Evolutionary conservation across 1,139 yeast species (phyloP).

Genomic region (Meyerozyma sp.): DNA sequence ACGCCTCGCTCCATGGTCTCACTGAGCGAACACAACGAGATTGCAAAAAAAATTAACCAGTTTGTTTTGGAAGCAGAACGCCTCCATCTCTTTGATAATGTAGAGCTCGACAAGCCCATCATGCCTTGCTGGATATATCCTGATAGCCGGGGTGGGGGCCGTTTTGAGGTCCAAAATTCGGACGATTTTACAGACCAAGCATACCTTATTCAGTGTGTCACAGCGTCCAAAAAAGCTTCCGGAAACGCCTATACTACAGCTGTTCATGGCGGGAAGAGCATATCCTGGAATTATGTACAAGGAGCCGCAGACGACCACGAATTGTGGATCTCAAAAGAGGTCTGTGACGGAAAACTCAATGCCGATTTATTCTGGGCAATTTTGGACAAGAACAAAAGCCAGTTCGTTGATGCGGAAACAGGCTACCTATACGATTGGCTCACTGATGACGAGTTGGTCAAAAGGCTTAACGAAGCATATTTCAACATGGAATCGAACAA

Average conservation of each 20-base stretch:
- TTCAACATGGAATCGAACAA: background rate
- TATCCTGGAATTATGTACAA: conserved; percentile 56
- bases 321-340: conserved; percentile 58
- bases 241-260: conserved; percentile 38
- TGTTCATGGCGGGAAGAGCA: conserved; percentile 12
- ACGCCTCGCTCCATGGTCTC: conserved; percentile 56
- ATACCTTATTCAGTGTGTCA: conserved; percentile 40
- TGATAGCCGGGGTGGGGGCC: conserved; percentile 18
- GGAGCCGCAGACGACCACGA: conserved; percentile 96
- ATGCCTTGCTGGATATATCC: conserved; percentile 74
- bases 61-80: conserved; percentile 43
- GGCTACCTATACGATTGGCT: conserved; percentile 34
- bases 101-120: conserved; percentile 44
- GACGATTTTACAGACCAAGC: background rate
- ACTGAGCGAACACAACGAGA: conserved; percentile 51
- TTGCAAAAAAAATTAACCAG: conserved; percentile 40
- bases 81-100: conserved; percentile 31
- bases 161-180: background rate
- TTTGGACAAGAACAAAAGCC: conserved; percentile 5
- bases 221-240: conserved; percentile 61
- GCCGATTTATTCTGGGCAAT: conserved; percentile 55
- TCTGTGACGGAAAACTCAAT: conserved; percentile 36
- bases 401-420: conserved; percentile 20
- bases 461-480: conserved; percentile 8
- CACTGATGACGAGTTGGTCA: conserved; percentile 17